Percentiles rank a stretch among this genome's conserved stretches.
Evolutionary conservation across 345 rosid species (phyloP).

Genomic region (Salix suchowensis): DNA sequence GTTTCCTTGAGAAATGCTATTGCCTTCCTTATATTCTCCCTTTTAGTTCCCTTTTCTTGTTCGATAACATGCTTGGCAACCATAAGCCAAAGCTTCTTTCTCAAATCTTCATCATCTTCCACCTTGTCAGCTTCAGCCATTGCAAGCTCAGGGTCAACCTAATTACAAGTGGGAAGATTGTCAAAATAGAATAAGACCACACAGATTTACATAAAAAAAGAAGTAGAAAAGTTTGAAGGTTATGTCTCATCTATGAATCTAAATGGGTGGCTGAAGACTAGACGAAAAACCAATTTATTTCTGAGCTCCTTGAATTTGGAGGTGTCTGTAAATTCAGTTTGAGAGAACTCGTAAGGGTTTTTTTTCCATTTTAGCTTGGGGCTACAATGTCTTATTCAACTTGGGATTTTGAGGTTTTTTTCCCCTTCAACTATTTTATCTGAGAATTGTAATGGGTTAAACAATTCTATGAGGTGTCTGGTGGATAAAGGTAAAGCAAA

Average conservation of each 20-base stretch:
- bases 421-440: neutral
- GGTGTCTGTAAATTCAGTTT: neutral
- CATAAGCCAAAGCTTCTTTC: slow-evolving; percentile 99
- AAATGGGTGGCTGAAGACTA: neutral
- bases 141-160: slow-evolving; percentile 98
- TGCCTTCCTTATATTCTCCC: slow-evolving; percentile 95
- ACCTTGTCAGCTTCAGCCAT: slow-evolving; percentile 99
- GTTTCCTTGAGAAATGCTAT: slow-evolving; percentile 98
- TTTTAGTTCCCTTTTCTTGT: slow-evolving; percentile 93
- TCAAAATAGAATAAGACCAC: slow-evolving; percentile 10
- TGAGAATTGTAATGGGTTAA: neutral
- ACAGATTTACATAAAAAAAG: neutral
- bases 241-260: neutral
- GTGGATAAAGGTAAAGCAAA: neutral
- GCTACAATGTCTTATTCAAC: too few relatives aligned
- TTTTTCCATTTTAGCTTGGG: neutral
- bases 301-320: neutral
- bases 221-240: neutral
- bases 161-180: slow-evolving; percentile 16
- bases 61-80: slow-evolving; percentile 92
- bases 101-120: slow-evolving; percentile 97
- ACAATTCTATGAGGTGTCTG: neutral
- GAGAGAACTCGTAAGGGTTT: neutral
- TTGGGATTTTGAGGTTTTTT: neutral
- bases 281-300: neutral